A percentile compares a stretch with the other conserved stretches of the same genome.
phyloP scores from a whole-genome alignment of 352 stramenopile species.

The Phytophthora rubi region DNA sequence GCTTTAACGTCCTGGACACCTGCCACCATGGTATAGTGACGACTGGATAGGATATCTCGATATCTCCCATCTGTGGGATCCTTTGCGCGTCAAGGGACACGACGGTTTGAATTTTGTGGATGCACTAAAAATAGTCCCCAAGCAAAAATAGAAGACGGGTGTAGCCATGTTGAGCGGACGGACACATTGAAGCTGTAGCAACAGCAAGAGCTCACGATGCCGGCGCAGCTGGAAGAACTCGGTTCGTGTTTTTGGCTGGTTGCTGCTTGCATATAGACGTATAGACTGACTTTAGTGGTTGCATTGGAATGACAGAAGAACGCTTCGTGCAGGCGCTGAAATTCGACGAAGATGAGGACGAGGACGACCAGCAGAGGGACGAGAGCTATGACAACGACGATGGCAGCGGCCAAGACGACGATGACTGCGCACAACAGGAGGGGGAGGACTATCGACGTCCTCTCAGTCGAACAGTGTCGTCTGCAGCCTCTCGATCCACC shows the following conservation, averaged over 20 bases:
- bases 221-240: constrained; percentile 49
- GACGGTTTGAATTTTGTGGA: constrained; percentile 1
- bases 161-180: constrained; percentile 18
- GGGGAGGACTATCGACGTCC: constrained; percentile 6
- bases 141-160: constrained; percentile 24
- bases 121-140: neutral
- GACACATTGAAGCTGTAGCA: constrained; percentile 15
- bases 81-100: constrained; percentile 18
- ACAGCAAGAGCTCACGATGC: constrained; percentile 29
- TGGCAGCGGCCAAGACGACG: constrained; percentile 1
- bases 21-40: constrained; percentile 22
- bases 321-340: constrained; percentile 48
- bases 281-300: neutral
- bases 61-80: neutral
- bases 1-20: neutral
- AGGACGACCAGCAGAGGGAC: constrained; percentile 38
- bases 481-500: constrained; percentile 22
- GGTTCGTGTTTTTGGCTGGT: constrained; percentile 21
- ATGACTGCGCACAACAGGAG: constrained; percentile 13
- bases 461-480: constrained; percentile 35
- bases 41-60: neutral
- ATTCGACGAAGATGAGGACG: constrained; percentile 29
- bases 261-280: neutral
- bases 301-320: constrained; percentile 35
- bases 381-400: constrained; percentile 12